Evolutionary conservation across 1,284 basidiomycete genomes (phyloP).

Genomic region (Leccinum pallidistipes): DNA sequence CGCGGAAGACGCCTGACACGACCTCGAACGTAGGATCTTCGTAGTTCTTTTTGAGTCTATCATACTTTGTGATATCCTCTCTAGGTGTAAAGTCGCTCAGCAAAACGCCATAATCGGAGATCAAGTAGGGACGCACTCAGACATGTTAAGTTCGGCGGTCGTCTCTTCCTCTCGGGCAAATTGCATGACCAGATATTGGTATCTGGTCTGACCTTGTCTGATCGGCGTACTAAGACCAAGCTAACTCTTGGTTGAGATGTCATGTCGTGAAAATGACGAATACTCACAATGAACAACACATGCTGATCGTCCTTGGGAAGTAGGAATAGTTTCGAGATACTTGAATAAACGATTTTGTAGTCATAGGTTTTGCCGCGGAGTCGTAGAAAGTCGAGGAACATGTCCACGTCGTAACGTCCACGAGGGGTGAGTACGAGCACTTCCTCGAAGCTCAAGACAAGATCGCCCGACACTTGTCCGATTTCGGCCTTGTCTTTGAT

Average conservation of each 20-base stretch:
- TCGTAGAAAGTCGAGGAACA: slow-evolving; percentile 93
- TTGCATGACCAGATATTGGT: slow-evolving; percentile 98
- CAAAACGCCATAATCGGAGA: background rate
- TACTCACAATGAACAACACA: slow-evolving; percentile 87
- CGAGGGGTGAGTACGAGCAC: slow-evolving; percentile 96
- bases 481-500: slow-evolving; percentile 98
- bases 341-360: slow-evolving; percentile 94
- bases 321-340: slow-evolving; percentile 90
- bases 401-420: slow-evolving; percentile 97
- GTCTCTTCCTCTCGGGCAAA: slow-evolving; percentile 97
- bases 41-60: slow-evolving; percentile 88
- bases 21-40: slow-evolving; percentile 95
- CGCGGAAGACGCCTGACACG: slow-evolving; percentile 93
- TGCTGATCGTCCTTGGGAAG: slow-evolving; percentile 97
- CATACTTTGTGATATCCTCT: slow-evolving; percentile 73
- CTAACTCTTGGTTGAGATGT: slow-evolving; percentile 39
- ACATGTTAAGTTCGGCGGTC: slow-evolving; percentile 92
- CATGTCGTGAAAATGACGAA: background rate
- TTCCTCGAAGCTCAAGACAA: slow-evolving; percentile 95
- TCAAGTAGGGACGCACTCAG: slow-evolving; percentile 62
- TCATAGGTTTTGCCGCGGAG: slow-evolving; percentile 98
- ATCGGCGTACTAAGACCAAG: slow-evolving; percentile 91
- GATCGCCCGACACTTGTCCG: slow-evolving; percentile 88
- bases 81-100: slow-evolving; percentile 37
- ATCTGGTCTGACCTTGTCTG: slow-evolving; percentile 96